Evolutionary conservation across 2,329 filamentous ascomycete genomes (phyloP), one percentile per base, ranked within the genome.

Genomic region (Diplocarpon rosae): DNA sequence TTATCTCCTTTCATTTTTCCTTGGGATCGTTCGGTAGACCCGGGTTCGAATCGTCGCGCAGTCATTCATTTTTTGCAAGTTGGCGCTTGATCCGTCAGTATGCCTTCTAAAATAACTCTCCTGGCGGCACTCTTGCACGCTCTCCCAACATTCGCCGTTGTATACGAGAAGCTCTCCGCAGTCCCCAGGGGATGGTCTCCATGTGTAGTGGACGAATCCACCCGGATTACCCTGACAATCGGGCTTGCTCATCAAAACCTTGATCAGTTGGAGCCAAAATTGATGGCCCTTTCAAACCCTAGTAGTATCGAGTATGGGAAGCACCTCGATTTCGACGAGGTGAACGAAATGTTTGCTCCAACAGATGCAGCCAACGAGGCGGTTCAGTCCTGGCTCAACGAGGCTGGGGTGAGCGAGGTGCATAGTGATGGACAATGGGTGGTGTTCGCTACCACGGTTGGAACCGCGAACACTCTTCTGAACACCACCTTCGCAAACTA

Each of bases 361-460:
- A 62, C 65, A 1, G 63, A 71, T 1, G 66, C 74, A 51, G 70
- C 73, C 0, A 57, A 67, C 15, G 56, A 67, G n/a, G 64, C 71
- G 14, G 71, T 78, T 13, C 67, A 71, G 43, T 68, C 72, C 35
- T 79, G 73, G 74, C 66, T 79, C 8, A 60, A 59, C 28, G 68
- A 70, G 50, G 68, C 73, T 55, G 73, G 69, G 35, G 66, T 78
- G 11, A 58, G 62, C 9, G 56, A 62, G 16, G 47, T 67, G 7
- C 54, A 55, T 33, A 71, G 71, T 59, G 71, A 65, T 54, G 70
- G 70, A 51, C 72, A 77, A 52, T 77, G 71, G 67, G 68, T 78
- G 47, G 67, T 65, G 10, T 64, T 77, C 8, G 59, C 65, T 29
- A 59, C 77, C 2, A 71, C 74, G 0, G 65, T 79, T 20, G 61